Base-by-base conservation (phyloP, 2,329 filamentous ascomycete species). In the Diaporthe batatas region DNA sequence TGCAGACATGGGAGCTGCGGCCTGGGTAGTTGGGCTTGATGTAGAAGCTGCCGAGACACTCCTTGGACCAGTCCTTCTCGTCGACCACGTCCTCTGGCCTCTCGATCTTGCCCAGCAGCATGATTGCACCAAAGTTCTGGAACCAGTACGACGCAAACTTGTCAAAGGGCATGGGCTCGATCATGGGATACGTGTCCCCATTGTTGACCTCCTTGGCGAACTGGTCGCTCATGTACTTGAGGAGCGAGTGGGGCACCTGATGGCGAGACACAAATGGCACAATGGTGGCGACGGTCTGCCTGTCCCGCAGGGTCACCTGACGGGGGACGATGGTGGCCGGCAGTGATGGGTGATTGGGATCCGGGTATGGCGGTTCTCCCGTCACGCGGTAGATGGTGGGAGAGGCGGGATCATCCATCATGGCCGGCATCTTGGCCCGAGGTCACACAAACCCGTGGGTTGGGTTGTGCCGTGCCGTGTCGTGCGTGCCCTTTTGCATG, bases 1-100 rank as follows among this genome's bases (percentile, higher is more conserved):
- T 98, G 85, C 94, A 97, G 67, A 97, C 90, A 85, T 98, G 95
- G 82, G 93, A 96, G 83, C 93, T 96, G 73, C 95, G 89, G 62
- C 95, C 95, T 0, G 95, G 94, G 81, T 97, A 98, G 82, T 98
- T 97, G 62, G 95, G 94, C 84, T 96, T 95, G 86, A 97, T 93
- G 83, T 96, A 97, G 83, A 97, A 97, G 83, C 94, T 97, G 72
- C 95, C 95, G 55, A 98, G 85, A 78, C 94, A 97, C 78, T 93
- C 88, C 79, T 91, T 91, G 76, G 91, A 89, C 94, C 95, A 97
- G 82, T 96, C 93, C 76, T 86, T 86, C 82, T 87, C 82, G 83
- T 91, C 83, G 77, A 86, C 78, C 73, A 89, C 82, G 72, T 92
- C 90, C 70, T 90, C 87, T 34, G 89, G 84, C 72, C 87, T 87